Evolutionary conservation across 75 land plant genomes (phyloP).

Genomic region (Cupressus sempervirens): DNA sequence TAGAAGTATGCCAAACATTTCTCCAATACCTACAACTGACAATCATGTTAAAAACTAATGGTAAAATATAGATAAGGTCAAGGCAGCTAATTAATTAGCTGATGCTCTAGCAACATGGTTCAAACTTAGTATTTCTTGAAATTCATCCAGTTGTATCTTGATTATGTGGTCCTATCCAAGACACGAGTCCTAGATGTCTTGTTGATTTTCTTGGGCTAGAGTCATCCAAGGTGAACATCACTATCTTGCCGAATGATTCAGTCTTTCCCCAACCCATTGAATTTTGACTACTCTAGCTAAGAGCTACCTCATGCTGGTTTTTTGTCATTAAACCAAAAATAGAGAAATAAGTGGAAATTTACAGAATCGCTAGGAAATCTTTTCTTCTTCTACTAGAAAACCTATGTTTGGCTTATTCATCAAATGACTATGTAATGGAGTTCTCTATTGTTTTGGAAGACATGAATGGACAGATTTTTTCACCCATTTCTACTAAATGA

Average conservation of each 20-base stretch:
- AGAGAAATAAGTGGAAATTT: neutral
- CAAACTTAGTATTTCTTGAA: constrained; percentile 28
- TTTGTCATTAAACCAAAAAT: too few species aligned
- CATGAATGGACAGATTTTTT: constrained; percentile 6
- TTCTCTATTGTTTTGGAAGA: constrained; percentile 9
- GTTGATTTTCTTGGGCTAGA: constrained; percentile 98
- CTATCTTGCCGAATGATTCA: neutral
- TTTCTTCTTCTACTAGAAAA: neutral
- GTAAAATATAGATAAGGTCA: neutral
- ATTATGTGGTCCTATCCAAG: constrained; percentile 94
- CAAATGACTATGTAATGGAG: neutral
- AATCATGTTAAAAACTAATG: neutral
- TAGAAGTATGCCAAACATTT: neutral
- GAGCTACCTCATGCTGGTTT: neutral
- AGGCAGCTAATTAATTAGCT: neutral
- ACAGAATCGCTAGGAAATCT: neutral
- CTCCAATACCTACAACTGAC: neutral
- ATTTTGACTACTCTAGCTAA: neutral
- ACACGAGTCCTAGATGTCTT: constrained; percentile 89
- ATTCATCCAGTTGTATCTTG: constrained; percentile 97
- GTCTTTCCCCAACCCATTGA: neutral
- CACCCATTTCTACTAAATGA: neutral
- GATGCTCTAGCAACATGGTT: too few species aligned
- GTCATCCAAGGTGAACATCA: constrained; percentile 64
- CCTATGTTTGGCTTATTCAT: neutral